These are phyloP conservation scores for Penicillium decumbens DNA, from an alignment of 2,329 filamentous ascomycete species.

Conservation along the genomic window DNA sequence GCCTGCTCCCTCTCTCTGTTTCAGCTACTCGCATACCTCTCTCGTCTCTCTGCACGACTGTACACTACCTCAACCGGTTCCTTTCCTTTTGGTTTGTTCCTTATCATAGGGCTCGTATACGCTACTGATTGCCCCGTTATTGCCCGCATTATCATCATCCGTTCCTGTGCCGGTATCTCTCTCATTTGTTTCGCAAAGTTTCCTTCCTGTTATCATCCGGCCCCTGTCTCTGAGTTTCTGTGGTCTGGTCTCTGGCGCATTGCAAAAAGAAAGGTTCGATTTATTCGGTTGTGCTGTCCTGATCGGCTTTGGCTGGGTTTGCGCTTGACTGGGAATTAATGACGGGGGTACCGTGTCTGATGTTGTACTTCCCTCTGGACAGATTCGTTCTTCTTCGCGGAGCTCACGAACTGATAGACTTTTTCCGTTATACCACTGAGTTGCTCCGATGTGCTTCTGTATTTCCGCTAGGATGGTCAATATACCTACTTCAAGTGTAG, in stretches of 20 bases:
- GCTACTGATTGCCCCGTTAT: constrained; percentile 14
- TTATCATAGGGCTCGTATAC: constrained; percentile 20
- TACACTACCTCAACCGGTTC: constrained; percentile 31
- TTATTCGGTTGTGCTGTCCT: constrained; percentile 28
- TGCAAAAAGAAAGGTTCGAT: constrained; percentile 32
- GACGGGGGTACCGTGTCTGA: constrained; percentile 17
- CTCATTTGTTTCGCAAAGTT: constrained; percentile 16
- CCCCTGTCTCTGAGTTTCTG: constrained; percentile 14
- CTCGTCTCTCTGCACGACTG: constrained; percentile 32
- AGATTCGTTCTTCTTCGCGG: constrained; percentile 17
- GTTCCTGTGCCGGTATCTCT: constrained; percentile 13
- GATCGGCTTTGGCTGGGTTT: constrained; percentile 31
- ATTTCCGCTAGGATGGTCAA: neutral
- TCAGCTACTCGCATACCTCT: constrained; percentile 19
- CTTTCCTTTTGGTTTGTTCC: constrained; percentile 19
- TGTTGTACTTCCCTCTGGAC: constrained; percentile 13
- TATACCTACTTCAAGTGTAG: neutral
- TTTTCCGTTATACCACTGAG: constrained; percentile 13
- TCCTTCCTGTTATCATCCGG: constrained; percentile 19
- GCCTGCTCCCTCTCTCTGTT: constrained; percentile 3
- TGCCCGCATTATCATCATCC: constrained; percentile 15
- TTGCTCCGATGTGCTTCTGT: neutral
- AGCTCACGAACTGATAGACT: constrained; percentile 21
- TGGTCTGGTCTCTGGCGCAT: constrained; percentile 32
- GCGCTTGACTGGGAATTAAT: constrained; percentile 30